Percentiles rank a stretch among this genome's conserved stretches.
Conservation (phyloP, 352 stramenopile genomes). For the Nothophytophthora sp. region DNA sequence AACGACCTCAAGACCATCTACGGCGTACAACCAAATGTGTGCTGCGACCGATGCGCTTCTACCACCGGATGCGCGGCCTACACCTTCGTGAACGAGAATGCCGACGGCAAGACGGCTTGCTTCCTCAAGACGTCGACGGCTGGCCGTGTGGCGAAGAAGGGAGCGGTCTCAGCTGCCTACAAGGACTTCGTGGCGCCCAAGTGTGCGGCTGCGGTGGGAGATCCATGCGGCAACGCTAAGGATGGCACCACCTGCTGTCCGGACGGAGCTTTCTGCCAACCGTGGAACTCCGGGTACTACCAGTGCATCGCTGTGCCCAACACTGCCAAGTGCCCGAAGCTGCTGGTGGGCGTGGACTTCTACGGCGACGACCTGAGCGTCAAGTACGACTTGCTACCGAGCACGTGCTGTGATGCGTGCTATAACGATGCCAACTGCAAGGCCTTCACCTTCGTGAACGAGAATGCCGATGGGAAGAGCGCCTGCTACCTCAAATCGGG, state of each 20-base stretch:
- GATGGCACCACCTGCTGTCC: constrained; percentile 43
- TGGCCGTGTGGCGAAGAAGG: constrained; percentile 30
- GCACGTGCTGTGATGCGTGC: constrained; percentile 32
- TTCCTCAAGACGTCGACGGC: constrained; percentile 46
- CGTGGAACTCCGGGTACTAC: constrained; percentile 58
- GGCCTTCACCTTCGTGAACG: constrained; percentile 49
- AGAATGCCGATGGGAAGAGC: constrained; percentile 26
- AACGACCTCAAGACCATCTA: constrained; percentile 50
- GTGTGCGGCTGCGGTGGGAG: constrained; percentile 30
- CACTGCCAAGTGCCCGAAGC: constrained; percentile 17
- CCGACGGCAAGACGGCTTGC: constrained; percentile 46
- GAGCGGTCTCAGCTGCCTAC: constrained; percentile 38
- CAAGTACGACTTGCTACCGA: constrained; percentile 25
- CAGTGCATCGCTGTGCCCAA: constrained; percentile 22
- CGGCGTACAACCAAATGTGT: constrained; percentile 36
- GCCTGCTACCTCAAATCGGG: constrained; percentile 39
- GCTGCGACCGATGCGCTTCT: constrained; percentile 40
- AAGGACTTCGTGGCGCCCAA: constrained; percentile 18
- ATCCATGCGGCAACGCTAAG: constrained; percentile 35
- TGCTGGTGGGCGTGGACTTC: constrained; percentile 33
- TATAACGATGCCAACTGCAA: constrained; percentile 20
- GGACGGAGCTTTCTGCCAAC: constrained; percentile 47
- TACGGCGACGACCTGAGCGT: constrained; percentile 30
- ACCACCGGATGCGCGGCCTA: constrained; percentile 51
- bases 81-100: constrained; percentile 64